A percentile compares a stretch with the other conserved stretches of the same genome.
Evolutionary conservation across 2,329 filamentous ascomycete species (phyloP).

Genomic region (Mycosphaerella sp.): DNA sequence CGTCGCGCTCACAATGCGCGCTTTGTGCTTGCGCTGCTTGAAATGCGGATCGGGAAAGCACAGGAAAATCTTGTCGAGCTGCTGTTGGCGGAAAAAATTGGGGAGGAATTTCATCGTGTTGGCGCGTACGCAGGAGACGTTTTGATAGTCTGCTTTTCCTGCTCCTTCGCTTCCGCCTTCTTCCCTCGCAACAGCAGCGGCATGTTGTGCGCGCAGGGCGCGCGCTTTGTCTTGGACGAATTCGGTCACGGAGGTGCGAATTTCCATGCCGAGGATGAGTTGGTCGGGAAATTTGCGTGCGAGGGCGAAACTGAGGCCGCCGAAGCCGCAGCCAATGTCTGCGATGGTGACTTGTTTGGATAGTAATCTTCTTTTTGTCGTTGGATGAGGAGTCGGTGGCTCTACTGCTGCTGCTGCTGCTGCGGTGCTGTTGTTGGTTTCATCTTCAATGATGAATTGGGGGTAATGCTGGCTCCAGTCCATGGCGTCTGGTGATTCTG

Average conservation of each 20-base stretch:
- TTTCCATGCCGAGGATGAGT: slow-evolving; percentile 84
- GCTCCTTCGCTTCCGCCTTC: too few species aligned
- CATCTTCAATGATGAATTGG: slow-evolving; percentile 46
- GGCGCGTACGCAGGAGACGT: slow-evolving; percentile 78
- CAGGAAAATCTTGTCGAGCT: slow-evolving; percentile 88
- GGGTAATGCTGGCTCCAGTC: slow-evolving; percentile 86
- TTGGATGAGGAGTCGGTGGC: not conserved
- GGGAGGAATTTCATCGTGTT: slow-evolving; percentile 99
- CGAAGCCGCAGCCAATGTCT: slow-evolving; percentile 96
- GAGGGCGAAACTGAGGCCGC: slow-evolving; percentile 80
- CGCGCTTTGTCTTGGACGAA: slow-evolving; percentile 84
- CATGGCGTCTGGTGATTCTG: slow-evolving; percentile 72
- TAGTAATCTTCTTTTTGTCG: slow-evolving; percentile 30
- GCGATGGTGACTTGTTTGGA: slow-evolving; percentile 77
- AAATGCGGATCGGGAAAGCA: slow-evolving; percentile 99
- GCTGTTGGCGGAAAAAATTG: slow-evolving; percentile 80
- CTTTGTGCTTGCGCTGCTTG: slow-evolving; percentile 95
- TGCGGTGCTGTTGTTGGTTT: not conserved
- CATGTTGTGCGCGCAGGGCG: slow-evolving; percentile 62
- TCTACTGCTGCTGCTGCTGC: not conserved
- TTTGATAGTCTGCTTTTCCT: slow-evolving; percentile 58
- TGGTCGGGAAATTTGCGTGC: slow-evolving; percentile 74
- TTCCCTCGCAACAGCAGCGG: slow-evolving; percentile 12
- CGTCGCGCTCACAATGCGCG: slow-evolving; percentile 81
- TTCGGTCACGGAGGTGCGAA: slow-evolving; percentile 80